These are phyloP conservation scores for Coniochaeta prunicola DNA, from an alignment of 2,329 filamentous ascomycete genomes.

Conservation along the genomic window DNA sequence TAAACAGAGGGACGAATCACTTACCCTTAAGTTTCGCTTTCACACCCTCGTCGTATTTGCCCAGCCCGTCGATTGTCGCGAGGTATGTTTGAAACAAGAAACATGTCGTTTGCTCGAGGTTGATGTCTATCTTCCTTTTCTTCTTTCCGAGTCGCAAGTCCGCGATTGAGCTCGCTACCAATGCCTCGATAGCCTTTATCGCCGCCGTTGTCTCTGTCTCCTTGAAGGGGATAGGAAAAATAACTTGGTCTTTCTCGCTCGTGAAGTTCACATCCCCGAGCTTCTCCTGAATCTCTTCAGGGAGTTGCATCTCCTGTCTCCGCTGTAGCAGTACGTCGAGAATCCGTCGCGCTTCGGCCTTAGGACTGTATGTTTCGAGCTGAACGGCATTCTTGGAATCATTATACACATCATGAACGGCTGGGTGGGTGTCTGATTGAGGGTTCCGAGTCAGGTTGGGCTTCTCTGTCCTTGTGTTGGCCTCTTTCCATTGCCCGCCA, in stretches of 20 bases:
- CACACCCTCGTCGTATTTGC: slow-evolving; percentile 37
- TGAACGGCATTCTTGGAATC: not conserved
- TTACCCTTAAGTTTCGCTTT: slow-evolving; percentile 29
- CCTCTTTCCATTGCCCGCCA: too few species aligned
- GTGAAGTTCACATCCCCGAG: slow-evolving; percentile 21
- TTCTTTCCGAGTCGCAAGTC: slow-evolving; percentile 39
- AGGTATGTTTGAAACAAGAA: slow-evolving; percentile 55
- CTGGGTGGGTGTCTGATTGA: too few species aligned
- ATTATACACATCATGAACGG: too few species aligned
- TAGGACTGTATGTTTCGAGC: not conserved
- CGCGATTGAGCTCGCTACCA: slow-evolving; percentile 49
- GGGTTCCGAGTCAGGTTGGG: too few species aligned
- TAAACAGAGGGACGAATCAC: too few species aligned
- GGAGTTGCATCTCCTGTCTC: not conserved
- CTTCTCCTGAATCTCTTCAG: not conserved
- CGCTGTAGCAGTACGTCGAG: not conserved
- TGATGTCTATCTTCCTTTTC: slow-evolving; percentile 36
- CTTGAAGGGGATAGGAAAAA: slow-evolving; percentile 31
- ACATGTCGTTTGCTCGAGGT: slow-evolving; percentile 44
- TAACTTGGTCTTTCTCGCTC: slow-evolving; percentile 19
- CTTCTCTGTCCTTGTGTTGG: too few species aligned
- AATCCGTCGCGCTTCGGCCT: not conserved
- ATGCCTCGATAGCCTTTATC: slow-evolving; percentile 53
- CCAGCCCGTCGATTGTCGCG: slow-evolving; percentile 44
- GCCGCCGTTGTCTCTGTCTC: slow-evolving; percentile 33